Evolutionary conservation across 257 asterid genomes (phyloP).

Genomic region (Ajuga chamaepitys): DNA sequence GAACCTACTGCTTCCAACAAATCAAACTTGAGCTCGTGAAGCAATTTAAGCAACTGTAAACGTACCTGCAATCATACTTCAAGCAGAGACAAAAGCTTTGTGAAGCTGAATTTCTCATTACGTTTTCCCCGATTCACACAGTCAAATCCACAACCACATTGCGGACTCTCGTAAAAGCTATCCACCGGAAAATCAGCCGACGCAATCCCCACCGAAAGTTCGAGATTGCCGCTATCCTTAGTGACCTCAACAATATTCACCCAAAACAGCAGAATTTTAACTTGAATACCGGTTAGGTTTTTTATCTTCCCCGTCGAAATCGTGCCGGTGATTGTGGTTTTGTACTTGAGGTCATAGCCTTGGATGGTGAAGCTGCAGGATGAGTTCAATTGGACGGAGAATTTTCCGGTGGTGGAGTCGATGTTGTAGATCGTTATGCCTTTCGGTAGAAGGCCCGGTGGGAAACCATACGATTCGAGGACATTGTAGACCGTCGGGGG

Average conservation of each 20-base stretch:
- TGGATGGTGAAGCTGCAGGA: constrained; percentile 57
- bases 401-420: constrained; percentile 55
- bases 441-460: constrained; percentile 62
- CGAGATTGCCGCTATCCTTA: constrained; percentile 30
- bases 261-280: constrained; percentile 57
- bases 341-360: constrained; percentile 56
- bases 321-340: constrained; percentile 45
- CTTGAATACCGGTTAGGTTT: constrained; percentile 57
- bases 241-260: constrained; percentile 49
- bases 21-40: not conserved
- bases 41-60: not conserved
- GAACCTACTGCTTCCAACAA: not conserved
- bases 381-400: constrained; percentile 37
- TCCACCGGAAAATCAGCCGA: constrained; percentile 53
- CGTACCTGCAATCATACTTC: constrained; percentile 12
- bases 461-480: constrained; percentile 53
- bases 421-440: constrained; percentile 65
- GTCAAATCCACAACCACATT: constrained; percentile 77
- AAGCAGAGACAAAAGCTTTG: constrained; percentile 3
- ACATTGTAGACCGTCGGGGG: constrained; percentile 46
- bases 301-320: constrained; percentile 31
- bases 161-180: constrained; percentile 57
- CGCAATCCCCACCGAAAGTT: constrained; percentile 61
- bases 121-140: constrained; percentile 9
- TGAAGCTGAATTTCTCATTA: constrained; percentile 2